Base-by-base conservation (phyloP, 805 yeast genomes). In the Candida morakotiae region DNA sequence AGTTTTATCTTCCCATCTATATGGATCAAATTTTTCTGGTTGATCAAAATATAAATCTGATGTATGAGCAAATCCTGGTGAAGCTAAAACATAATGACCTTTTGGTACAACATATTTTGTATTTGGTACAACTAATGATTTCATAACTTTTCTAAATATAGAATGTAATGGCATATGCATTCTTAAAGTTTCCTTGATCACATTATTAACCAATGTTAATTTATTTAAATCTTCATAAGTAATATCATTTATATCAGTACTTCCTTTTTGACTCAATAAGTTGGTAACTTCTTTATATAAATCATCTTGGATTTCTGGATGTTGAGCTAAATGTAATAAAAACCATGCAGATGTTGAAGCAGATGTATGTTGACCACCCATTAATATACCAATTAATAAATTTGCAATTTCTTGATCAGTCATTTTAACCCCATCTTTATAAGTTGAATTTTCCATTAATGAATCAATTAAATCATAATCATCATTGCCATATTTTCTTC, bases 331-430 rank as follows among this genome's bases (percentile, higher is more conserved):
- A 58, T 93, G 98, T 47, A 93, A 73, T 56, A 93, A 69, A 55
- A 81, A 80, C 98, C 98, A 93, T 13, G 97, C 84, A 28, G 95
- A 85, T 16, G 98, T 93, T 17, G 98, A 77, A 30, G 98, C 93
- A 45, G 95, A 84, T 19, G 98, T 93, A 63, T 93, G 98, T 70
- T 93, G 98, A 45, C 98, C 98, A 53, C 98, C 98, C 98, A 93
- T 93, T 44, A 93, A 73, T 38, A 93, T 83, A 62, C 98, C 98
- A 62, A 93, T 91, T 60, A 88, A 70, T 61, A 93, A 71, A 64
- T 89, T 85, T 34, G 98, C 93, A 55, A 93, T 87, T 67, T 93
- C 95, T 60, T 82, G 81, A 61, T 93, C 98, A 19, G 96, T 83
- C 97, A 93, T 89, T 55, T 75, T 73, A 34, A 81, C 80, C 51